Evolutionary conservation across 192 early-diverging fungal genomes (phyloP).

Genomic region (Backusella sp.): DNA sequence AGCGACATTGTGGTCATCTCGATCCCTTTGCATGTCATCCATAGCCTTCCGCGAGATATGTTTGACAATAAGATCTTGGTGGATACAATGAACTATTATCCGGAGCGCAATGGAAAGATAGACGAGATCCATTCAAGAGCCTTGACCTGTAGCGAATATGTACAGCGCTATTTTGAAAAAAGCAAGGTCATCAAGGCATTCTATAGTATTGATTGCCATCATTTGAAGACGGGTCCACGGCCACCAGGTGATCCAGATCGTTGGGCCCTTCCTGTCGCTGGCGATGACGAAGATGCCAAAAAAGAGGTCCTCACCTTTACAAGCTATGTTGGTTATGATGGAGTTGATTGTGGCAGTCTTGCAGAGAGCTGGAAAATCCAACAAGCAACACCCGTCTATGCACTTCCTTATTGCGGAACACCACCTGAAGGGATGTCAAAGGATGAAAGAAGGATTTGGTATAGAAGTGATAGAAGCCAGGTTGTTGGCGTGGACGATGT

Average conservation of each 20-base stretch:
- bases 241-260: not conserved
- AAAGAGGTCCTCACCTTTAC: not conserved
- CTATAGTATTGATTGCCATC: slow-evolving; percentile 3
- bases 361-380: not conserved
- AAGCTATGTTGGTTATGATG: not conserved
- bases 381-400: not conserved
- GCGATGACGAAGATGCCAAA: not conserved
- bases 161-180: slow-evolving; percentile 1
- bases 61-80: not conserved
- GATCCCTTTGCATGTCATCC: not conserved
- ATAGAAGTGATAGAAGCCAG: not conserved
- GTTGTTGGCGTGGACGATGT: not conserved
- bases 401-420: not conserved
- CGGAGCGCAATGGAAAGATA: not conserved
- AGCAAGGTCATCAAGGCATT: not conserved
- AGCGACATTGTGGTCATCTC: not conserved
- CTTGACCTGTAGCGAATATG: not conserved
- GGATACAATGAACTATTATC: not conserved
- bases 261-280: not conserved
- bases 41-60: not conserved
- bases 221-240: not conserved
- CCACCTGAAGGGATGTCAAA: not conserved
- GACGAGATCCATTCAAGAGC: not conserved
- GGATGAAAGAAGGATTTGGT: not conserved
- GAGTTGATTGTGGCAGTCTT: not conserved